Evolutionary conservation across 2,329 filamentous ascomycete species (phyloP), one percentile per base, ranked within the genome.

Genomic region (Fusarium scirpi): DNA sequence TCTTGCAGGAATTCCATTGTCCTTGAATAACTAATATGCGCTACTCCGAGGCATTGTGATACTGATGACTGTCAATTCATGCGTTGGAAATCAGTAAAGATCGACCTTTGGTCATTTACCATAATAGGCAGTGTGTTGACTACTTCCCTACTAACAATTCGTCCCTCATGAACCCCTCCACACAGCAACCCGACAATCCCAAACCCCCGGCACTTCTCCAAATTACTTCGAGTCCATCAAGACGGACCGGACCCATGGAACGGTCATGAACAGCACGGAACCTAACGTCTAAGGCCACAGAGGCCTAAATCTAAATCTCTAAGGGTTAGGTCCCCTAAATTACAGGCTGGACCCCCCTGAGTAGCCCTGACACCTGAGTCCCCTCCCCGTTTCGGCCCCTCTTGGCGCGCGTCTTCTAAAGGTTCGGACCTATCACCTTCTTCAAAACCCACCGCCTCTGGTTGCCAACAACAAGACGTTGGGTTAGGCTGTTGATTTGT

Each of bases 351-450:
- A 46, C 46, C 54, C 48, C 41, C 66, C 66, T 67, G 49, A 53
- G 15, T 44, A 29, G 47, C 54, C 41, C 46, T 48, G 62, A 46
- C 52, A 32, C 47, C n/a, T 45, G 38, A 57, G 53, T 49, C 55
- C 58, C 49, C 46, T 63, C 67, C 38, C 55, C 55, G 63, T 69
- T 58, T 58, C 52, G 47, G 67, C 62, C 66, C 66, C 65, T 66
- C 66, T 49, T 66, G 52, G 67, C 57, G 58, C 69, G 68, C 67
- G 72, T 73, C 55, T 46, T 24, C 13, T 40, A 27, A 18, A 48
- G 49, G 25, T 58, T 64, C 69, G 70, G 71, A 67, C 72, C 73
- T 75, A 75, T 75, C 73, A 75, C 47, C 69, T 70, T 51, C 47
- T 51, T 55, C 64, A 69, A 58, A 71, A 65, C 69, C 73, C 73